phyloP scores from a whole-genome alignment of 345 rosid genomes.

The Pseudoturritis turrita region DNA sequence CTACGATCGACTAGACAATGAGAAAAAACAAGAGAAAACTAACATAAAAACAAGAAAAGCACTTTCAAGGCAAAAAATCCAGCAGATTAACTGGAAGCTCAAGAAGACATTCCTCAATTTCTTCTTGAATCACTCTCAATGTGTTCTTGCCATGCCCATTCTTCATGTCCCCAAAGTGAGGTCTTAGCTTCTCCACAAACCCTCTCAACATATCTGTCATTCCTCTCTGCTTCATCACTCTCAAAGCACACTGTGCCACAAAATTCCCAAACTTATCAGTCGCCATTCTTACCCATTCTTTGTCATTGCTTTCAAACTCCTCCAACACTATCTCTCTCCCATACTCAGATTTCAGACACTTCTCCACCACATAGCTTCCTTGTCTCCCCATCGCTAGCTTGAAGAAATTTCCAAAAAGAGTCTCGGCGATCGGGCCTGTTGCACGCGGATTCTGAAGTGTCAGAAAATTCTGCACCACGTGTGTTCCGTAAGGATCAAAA shows the following conservation, averaged over 20 bases:
- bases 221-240: background rate
- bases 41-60: background rate
- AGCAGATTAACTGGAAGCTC: background rate
- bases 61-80: background rate
- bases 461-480: constrained; percentile 7
- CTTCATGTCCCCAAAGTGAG: constrained; percentile 1
- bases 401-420: background rate
- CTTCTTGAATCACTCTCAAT: background rate
- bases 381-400: background rate
- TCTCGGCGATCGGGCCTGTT: background rate
- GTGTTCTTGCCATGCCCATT: background rate
- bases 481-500: constrained; percentile 1
- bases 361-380: constrained; percentile 24
- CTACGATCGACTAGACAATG: background rate
- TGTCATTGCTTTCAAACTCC: background rate
- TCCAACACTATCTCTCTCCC: background rate
- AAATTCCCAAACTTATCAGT: background rate
- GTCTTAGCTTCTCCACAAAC: constrained; percentile 12
- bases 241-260: constrained; percentile 13
- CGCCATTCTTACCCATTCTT: constrained; percentile 11
- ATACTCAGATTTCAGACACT: background rate
- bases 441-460: background rate
- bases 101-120: background rate
- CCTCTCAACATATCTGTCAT: background rate
- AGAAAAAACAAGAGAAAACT: background rate